phyloP scores from a whole-genome alignment of 129 eudicot species.

The Tanacetum coccineum region DNA sequence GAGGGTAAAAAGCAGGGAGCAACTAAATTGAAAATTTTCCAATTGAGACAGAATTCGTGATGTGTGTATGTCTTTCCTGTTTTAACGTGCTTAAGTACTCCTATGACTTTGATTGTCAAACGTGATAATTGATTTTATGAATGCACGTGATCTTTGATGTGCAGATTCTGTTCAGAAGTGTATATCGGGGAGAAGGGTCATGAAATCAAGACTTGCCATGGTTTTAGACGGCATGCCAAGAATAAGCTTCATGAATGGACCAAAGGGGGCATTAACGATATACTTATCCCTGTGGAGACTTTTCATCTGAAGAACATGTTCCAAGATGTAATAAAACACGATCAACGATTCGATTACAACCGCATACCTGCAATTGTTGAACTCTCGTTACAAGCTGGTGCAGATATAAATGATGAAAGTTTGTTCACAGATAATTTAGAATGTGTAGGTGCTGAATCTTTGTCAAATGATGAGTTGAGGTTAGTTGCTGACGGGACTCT shows the following conservation, averaged over 20 bases:
- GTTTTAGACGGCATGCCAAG: constrained; percentile 58
- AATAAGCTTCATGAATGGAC: constrained; percentile 68
- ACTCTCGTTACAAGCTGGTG: constrained; percentile 87
- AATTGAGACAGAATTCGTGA: not conserved
- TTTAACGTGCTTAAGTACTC: no score
- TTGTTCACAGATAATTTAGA: constrained; percentile 16
- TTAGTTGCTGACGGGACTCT: constrained; percentile 46
- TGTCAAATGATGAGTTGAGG: constrained; percentile 41
- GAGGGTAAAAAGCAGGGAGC: not conserved
- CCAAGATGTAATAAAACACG: constrained; percentile 61
- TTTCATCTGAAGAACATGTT: constrained; percentile 58
- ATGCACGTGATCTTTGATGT: not conserved
- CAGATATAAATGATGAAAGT: constrained; percentile 26
- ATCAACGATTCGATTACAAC: constrained; percentile 71
- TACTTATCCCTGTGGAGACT: constrained; percentile 76
- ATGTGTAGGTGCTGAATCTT: constrained; percentile 22
- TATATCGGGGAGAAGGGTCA: constrained; percentile 83
- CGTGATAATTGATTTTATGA: no score
- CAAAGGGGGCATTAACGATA: constrained; percentile 52
- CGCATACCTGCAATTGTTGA: constrained; percentile 85
- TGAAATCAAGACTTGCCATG: constrained; percentile 65
- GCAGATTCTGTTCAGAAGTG: constrained; percentile 82
- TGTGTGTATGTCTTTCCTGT: not conserved
- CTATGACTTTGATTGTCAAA: no score
- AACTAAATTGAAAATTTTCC: not conserved